Base-by-base conservation (phyloP, 495 filamentous ascomycete species). In the Bombardia bombarda region DNA sequence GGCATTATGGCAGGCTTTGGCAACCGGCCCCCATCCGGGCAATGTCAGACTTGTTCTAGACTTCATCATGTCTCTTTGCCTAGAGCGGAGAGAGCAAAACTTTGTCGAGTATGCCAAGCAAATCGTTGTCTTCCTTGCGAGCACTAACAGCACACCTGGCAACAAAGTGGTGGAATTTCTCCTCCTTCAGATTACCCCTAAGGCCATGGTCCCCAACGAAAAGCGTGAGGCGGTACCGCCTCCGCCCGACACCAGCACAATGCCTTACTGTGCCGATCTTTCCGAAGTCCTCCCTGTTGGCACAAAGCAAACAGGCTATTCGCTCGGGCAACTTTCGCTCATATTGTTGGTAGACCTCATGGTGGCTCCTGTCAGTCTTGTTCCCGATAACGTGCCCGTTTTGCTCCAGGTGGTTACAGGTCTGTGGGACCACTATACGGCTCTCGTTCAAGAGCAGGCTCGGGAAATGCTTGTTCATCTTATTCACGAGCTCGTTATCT, bases 71-170 rank as follows among this genome's bases (percentile, higher is more conserved):
- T 80, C 75, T 19, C 76, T 96, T 5, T 97, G 92, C 50, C 62
- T 97, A 24, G 93, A 98, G 46, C 80, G 88, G 35, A 79, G 90
- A 40, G 92, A 98, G 51, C 93, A 97, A 49, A 96, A 94, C 49
- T 96, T 95, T 65, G 89, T 98, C 33, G 87, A 94, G 47, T 95
- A 87, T 57, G 88, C 92, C 3, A 97, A 97, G 66, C 92, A 98
- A 63, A 86, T 98, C 25, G 87, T 97, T 18, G 92, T 97, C 0
- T 95, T 96, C 57, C 64, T 98, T 3, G 89, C 92, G 2, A 87
- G 86, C 53, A 95, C 92, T 0, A 86, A 84, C 30, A 90, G 87
- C 16, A 65, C 63, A 3, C 66, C 69, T 2, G 89, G 90, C 9
- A 80, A 84, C 25, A 93, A 92, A 55, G 87, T 98, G 17, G 82